A percentile compares a stretch with the other conserved stretches of the same genome.
Evolutionary conservation across 495 filamentous ascomycete genomes (phyloP).

Genomic region (Jackrogersella minutella): DNA sequence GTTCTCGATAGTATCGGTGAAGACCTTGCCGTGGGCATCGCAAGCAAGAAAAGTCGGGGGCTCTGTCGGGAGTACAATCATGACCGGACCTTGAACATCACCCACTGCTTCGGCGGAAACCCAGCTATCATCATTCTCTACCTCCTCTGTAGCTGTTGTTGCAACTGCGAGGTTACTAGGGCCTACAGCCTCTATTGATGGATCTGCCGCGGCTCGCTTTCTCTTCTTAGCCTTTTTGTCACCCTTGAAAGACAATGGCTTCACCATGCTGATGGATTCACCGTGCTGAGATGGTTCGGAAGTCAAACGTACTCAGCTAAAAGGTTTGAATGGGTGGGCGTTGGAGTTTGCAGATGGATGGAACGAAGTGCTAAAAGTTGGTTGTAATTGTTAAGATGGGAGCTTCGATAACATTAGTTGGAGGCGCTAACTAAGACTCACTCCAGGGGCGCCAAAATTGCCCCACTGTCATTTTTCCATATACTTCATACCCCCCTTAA

Average conservation of each 20-base stretch:
- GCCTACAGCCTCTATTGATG: constrained; percentile 47
- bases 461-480: too few relatives aligned
- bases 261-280: constrained; percentile 79
- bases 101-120: constrained; percentile 77
- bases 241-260: constrained; percentile 92
- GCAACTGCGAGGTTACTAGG: constrained; percentile 46
- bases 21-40: constrained; percentile 86
- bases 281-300: too few relatives aligned
- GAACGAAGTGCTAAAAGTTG: not conserved
- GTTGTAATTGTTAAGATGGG: constrained; percentile 10
- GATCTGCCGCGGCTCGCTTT: constrained; percentile 66
- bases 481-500: too few relatives aligned
- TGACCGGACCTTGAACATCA: constrained; percentile 85
- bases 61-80: constrained; percentile 77
- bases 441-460: too few relatives aligned
- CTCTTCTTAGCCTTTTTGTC: constrained; percentile 95
- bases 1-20: constrained; percentile 80
- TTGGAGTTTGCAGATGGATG: not conserved
- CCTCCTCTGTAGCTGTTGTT: constrained; percentile 49
- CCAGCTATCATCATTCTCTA: constrained; percentile 81
- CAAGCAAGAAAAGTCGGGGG: constrained; percentile 76
- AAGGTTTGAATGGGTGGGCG: not conserved
- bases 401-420: constrained; percentile 19
- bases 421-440: too few relatives aligned
- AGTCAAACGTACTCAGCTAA: too few relatives aligned